A percentile compares a stretch with the other conserved stretches of the same genome.
phyloP scores from a whole-genome alignment of 331 rosid genomes.

The Pyracantha coccinea region DNA sequence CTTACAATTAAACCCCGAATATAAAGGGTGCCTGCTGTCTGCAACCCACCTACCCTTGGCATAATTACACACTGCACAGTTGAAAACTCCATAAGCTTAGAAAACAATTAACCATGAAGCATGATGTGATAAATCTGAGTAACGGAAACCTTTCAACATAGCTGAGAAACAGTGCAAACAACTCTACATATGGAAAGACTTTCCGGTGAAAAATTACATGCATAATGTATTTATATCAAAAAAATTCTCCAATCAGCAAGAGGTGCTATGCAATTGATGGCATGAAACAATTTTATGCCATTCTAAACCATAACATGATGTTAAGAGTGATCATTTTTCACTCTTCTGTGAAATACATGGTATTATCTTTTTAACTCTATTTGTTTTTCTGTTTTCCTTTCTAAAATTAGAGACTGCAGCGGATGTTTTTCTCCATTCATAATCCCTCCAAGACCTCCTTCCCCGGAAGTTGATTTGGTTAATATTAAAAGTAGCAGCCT shows the following conservation, averaged over 20 bases:
- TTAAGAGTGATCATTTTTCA: too few relatives aligned
- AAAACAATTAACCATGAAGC: neutral
- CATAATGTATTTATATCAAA: neutral
- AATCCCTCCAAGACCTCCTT: neutral
- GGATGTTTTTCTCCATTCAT: neutral
- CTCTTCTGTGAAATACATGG: neutral
- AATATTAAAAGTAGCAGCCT: neutral
- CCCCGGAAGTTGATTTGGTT: neutral
- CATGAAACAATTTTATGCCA: neutral
- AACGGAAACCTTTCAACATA: neutral
- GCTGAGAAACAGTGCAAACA: neutral
- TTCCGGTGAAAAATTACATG: neutral
- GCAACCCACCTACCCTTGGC: conserved; percentile 90
- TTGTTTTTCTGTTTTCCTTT: neutral
- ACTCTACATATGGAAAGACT: neutral
- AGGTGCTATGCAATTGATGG: neutral
- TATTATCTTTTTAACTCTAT: neutral
- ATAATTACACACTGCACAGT: conserved; percentile 66
- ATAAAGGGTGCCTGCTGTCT: conserved; percentile 57
- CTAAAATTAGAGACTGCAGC: neutral
- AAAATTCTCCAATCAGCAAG: neutral
- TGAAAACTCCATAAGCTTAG: conserved; percentile 5
- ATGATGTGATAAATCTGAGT: neutral
- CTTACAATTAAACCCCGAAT: conserved; percentile 79
- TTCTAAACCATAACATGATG: neutral